Evolutionary conservation across 2,329 filamentous ascomycete genomes (phyloP), one percentile per base, ranked within the genome.

Genomic region (Claviceps maximensis): DNA sequence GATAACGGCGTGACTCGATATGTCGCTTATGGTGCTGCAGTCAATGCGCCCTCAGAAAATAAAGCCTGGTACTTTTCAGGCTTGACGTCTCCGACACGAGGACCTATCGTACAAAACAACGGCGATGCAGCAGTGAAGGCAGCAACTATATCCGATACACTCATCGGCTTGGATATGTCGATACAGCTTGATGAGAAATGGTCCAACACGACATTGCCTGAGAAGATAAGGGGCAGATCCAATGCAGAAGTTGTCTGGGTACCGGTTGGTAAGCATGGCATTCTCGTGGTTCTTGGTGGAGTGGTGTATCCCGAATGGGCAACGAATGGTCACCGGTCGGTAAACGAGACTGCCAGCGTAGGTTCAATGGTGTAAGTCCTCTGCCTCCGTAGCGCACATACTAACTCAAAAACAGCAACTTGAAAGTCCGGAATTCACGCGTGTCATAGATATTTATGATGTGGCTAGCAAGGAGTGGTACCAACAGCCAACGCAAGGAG

Each of bases 211-310:
- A 78, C 79, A 0, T 62, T 87, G 2, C 75, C 77, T 0, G 42
- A 59, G 0, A 57, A 62, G 4, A 69, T 84, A 7, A 65, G 69
- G 4, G 76, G 76, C 1, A 76, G 85, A 17, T 80, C 82, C 4
- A 81, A 78, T 58, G 74, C 82, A 0, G 83, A 85, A 54, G 69
- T 85, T 1, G 81, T 85, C 1, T 89, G 84, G 83, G 76, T 95
- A 1, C 89, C 89, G 1, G 87, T 89, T 46, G 86, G 87, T 3
- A 70, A 77, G 17, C 73, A 89, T 59, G 89, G 89, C 1, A 82
- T 93, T 46, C 72, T 95, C 9, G 75, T 95, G 1, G 86, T 85
- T 3, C 70, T 95, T 0, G 87, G 86, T 7, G 89, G 89, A 13
- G 88, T 87, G 2, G 79, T 74, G 0, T 73, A 79, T 61, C 82